Percentiles rank a stretch among this genome's conserved stretches.
Conservation (phyloP, 2,329 filamentous ascomycete genomes). For the Parafenestella ontariensis region DNA sequence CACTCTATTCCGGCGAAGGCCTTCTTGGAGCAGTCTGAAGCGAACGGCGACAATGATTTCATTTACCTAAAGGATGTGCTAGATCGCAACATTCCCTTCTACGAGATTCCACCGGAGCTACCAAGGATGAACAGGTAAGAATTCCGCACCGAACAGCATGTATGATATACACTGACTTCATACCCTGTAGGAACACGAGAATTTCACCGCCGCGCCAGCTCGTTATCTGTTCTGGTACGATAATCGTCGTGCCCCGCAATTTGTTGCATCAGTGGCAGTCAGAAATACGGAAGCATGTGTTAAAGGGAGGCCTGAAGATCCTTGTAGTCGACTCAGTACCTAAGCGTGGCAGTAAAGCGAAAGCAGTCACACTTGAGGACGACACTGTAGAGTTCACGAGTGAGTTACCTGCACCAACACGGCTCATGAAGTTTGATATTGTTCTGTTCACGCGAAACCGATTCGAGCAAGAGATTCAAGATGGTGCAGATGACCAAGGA, state of each 20-base stretch:
- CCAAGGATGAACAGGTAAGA: slow-evolving; percentile 44
- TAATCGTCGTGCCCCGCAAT: slow-evolving; percentile 84
- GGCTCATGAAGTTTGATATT: slow-evolving; percentile 74
- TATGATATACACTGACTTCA: neutral
- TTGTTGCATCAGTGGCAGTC: slow-evolving; percentile 82
- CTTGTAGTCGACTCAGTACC: slow-evolving; percentile 62
- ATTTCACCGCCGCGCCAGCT: slow-evolving; percentile 58
- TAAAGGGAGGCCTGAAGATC: slow-evolving; percentile 64
- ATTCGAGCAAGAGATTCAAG: slow-evolving; percentile 72
- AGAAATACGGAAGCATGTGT: slow-evolving; percentile 81
- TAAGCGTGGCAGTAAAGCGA: slow-evolving; percentile 29
- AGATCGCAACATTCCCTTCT: slow-evolving; percentile 45
- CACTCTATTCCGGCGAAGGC: slow-evolving; percentile 74
- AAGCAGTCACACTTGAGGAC: slow-evolving; percentile 8
- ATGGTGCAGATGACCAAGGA: slow-evolving; percentile 56
- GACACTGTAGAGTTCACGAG: slow-evolving; percentile 47
- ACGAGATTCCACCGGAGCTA: slow-evolving; percentile 51
- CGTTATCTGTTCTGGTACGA: slow-evolving; percentile 70
- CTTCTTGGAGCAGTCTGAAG: slow-evolving; percentile 63
- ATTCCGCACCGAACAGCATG: neutral
- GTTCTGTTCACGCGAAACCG: slow-evolving; percentile 77
- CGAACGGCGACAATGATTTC: slow-evolving; percentile 44
- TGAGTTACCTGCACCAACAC: slow-evolving; percentile 62
- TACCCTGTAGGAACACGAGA: slow-evolving; percentile 47
- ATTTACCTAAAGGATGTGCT: slow-evolving; percentile 31